A percentile compares a stretch with the other conserved stretches of the same genome.
phyloP scores from a whole-genome alignment of 257 asterid genomes.

The Nicotiana noctiflora region DNA sequence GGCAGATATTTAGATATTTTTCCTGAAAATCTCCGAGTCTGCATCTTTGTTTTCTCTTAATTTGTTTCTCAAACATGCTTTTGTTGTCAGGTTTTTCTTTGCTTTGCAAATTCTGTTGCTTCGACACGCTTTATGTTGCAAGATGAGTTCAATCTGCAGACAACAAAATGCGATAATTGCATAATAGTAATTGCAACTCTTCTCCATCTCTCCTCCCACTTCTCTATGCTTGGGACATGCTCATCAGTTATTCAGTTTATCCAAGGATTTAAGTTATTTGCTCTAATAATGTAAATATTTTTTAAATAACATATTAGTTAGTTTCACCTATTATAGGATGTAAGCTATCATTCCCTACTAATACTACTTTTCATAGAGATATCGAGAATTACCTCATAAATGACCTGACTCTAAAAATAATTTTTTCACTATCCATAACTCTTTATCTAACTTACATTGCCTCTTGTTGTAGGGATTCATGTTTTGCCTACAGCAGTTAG shows the following conservation, averaged over 20 bases:
- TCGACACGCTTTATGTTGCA: slow-evolving; percentile 39
- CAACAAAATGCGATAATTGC: slow-evolving; percentile 39
- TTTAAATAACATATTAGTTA: not conserved
- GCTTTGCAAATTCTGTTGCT: slow-evolving; percentile 40
- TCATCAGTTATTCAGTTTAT: not conserved
- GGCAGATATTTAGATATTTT: not conserved
- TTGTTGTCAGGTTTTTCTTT: slow-evolving; percentile 24
- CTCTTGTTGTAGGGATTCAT: slow-evolving; percentile 27
- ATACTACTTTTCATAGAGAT: not conserved
- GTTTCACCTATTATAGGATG: not conserved
- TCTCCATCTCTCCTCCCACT: not conserved
- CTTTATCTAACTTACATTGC: not conserved
- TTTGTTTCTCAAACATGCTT: not conserved
- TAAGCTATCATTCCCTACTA: not conserved
- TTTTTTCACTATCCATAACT: not conserved
- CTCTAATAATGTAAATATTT: not conserved
- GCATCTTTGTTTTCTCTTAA: not conserved
- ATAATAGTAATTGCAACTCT: slow-evolving; percentile 26
- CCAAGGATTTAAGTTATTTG: too few species aligned
- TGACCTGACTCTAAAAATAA: not conserved
- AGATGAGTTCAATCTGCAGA: slow-evolving; percentile 44
- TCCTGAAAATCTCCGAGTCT: not conserved
- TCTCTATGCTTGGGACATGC: not conserved
- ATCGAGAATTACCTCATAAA: not conserved
- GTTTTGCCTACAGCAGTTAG: slow-evolving; percentile 33